phyloP scores from a whole-genome alignment of 805 yeast genomes.

The Sugiyamaella smithiae region DNA sequence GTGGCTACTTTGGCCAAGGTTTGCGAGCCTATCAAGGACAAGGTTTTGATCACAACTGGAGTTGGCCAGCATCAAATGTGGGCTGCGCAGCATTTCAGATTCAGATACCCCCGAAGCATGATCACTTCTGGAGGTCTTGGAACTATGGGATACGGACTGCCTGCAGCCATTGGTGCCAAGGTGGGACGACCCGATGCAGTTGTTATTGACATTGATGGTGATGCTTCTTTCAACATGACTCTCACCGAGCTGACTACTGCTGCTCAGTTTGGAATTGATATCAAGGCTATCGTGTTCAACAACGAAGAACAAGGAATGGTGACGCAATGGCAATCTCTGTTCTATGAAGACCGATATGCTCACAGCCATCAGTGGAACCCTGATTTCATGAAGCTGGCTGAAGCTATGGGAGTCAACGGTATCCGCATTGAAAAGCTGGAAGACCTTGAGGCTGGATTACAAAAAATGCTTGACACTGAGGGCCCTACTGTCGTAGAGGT shows the following conservation, averaged over 20 bases:
- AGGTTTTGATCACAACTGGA: conserved; percentile 91
- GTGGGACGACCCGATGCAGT: conserved; percentile 91
- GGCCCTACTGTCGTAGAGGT: conserved; percentile 94
- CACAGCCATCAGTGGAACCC: conserved; percentile 97
- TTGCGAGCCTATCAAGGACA: conserved; percentile 59
- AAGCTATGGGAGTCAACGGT: conserved; percentile 89
- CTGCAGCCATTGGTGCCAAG: conserved; percentile 98
- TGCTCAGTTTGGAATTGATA: conserved; percentile 88
- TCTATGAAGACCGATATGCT: conserved; percentile 95
- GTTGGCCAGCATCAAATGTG: conserved; percentile 99
- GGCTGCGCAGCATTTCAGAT: conserved; percentile 97
- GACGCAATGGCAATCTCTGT: conserved; percentile 97
- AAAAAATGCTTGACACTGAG: conserved; percentile 66
- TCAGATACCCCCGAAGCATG: conserved; percentile 89
- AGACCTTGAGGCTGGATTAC: conserved; percentile 56
- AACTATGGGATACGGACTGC: conserved; percentile 97
- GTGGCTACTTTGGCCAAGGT: conserved; percentile 74
- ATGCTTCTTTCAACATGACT: conserved; percentile 99
- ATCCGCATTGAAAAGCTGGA: conserved; percentile 68
- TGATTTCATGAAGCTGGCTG: conserved; percentile 87
- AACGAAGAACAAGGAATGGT: conserved; percentile 99
- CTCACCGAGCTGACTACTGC: conserved; percentile 90
- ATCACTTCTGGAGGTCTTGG: conserved; percentile 99
- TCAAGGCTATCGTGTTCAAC: conserved; percentile 84
- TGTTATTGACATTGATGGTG: conserved; percentile 97